Conservation (phyloP, 1,284 basidiomycete genomes). For the Tilletia caries region DNA sequence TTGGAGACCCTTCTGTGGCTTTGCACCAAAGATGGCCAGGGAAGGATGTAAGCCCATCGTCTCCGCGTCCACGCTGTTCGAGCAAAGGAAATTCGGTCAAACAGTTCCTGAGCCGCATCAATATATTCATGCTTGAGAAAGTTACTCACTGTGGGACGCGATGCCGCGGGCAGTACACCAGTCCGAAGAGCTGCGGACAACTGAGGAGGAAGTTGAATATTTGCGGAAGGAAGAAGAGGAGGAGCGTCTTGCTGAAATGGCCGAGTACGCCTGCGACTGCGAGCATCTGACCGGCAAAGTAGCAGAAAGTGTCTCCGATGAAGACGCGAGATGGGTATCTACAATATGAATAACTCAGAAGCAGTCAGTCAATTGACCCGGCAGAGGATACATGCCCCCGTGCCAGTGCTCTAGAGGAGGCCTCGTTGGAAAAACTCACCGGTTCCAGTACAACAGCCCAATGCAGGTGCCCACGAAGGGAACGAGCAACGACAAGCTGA, state of each 20-base stretch:
- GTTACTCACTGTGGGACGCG: constrained; percentile 77
- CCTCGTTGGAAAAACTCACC: constrained; percentile 14
- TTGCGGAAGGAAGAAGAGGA: constrained; percentile 95
- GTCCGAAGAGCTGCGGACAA: constrained; percentile 87
- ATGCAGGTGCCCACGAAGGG: constrained; percentile 84
- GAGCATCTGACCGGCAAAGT: constrained; percentile 68
- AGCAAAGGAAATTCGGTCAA: not conserved
- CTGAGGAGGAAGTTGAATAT: constrained; percentile 95
- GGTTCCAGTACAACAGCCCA: constrained; percentile 62
- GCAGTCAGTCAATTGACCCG: not conserved
- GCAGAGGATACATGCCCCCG: not conserved
- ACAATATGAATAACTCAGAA: constrained; percentile 10
- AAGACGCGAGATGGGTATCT: constrained; percentile 95
- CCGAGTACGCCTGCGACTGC: constrained; percentile 57
- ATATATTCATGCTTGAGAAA: not conserved
- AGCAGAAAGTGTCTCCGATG: constrained; percentile 96
- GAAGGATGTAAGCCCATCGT: constrained; percentile 32
- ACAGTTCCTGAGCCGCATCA: not conserved
- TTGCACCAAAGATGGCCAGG: constrained; percentile 27
- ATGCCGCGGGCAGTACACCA: constrained; percentile 91
- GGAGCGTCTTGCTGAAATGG: constrained; percentile 93
- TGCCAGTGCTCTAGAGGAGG: too few species aligned
- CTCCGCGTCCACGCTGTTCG: constrained; percentile 17
- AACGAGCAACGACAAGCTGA: constrained; percentile 93
- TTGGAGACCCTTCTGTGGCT: not conserved